phyloP scores from a whole-genome alignment of 2,329 filamentous ascomycete genomes.

The Diaporthe longicolla region DNA sequence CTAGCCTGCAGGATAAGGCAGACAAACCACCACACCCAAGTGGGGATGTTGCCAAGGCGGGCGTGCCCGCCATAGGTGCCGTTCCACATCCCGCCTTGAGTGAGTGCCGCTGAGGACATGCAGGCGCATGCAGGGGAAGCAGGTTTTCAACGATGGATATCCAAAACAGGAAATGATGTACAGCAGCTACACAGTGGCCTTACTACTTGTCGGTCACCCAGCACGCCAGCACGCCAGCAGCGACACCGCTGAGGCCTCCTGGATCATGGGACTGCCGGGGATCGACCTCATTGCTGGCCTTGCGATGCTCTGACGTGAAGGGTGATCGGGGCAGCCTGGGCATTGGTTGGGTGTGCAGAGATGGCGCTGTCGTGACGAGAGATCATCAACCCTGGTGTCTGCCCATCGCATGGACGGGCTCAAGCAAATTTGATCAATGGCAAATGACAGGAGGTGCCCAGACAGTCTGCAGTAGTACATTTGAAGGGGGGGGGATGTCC shows the following conservation, averaged over 20 bases:
- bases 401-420: slow-evolving; percentile 10
- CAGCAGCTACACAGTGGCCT: neutral
- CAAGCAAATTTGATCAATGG: neutral
- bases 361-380: slow-evolving; percentile 23
- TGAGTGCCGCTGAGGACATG: neutral
- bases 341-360: slow-evolving; percentile 11
- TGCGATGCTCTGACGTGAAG: neutral
- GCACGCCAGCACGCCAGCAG: neutral
- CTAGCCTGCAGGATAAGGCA: no score
- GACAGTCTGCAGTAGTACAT: neutral
- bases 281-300: slow-evolving; percentile 10
- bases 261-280: slow-evolving; percentile 2
- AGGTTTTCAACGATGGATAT: slow-evolving; percentile 17
- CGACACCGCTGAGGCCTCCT: slow-evolving; percentile 21
- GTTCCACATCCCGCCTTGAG: neutral
- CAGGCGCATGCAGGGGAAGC: slow-evolving; percentile 28
- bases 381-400: neutral
- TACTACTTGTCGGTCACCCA: slow-evolving; percentile 20
- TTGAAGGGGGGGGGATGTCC: neutral
- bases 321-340: slow-evolving; percentile 11
- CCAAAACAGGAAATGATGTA: slow-evolving; percentile 26
- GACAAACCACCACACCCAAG: neutral
- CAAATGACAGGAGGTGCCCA: neutral
- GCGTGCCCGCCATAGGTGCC: slow-evolving; percentile 9
- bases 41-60: slow-evolving; percentile 8